Base-by-base conservation (phyloP, 106 monocot species). In the Dendrobium chrysotoxum region DNA sequence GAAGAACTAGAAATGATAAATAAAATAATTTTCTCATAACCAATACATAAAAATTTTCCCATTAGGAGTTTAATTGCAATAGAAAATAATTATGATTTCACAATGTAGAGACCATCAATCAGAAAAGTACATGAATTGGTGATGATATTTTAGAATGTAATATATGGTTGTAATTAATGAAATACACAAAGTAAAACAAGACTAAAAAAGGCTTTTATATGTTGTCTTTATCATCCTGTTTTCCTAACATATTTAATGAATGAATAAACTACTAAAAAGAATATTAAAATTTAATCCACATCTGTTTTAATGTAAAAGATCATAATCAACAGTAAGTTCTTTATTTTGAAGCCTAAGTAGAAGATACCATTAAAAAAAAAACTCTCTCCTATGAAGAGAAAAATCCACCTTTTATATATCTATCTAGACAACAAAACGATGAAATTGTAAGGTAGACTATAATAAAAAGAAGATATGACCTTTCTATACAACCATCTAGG, bases 401-500 rank as follows among this genome's bases (percentile, higher is more conserved):
- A 61, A 61, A 61, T 6, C 3, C 61, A 55, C 61, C 61, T 23
- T 61, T 5, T 61, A 20, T 23, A 6, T 61, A 23, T 61, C 20
- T 23, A 61, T 23, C 20, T 61, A 61, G 21, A 61, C n/a, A 61
- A 50, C 11, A 50, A 50, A 50, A 50, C 50, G 15, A 50, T 50
- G n/a, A 61, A 61, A 61, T 23, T 61, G 7, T 23, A 61, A 61
- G 4, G 42, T 12, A 45, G 41, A 41, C 30, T 40, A 41, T 35
- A 13, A 40, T 39, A 13, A 39, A 28, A 75, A 46, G 9, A 46
- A 45, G 75, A 26, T 78, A 47, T 46, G 28, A 93, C 91, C 94
- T 90, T 88, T 83, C 95, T 86, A 81, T 91, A 95, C 20, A 95
- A 87, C 92, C 95, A 95, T 77, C 95, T 82, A 45, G 95, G 92